These are phyloP conservation scores for Trichoderma erinaceum DNA, from an alignment of 495 filamentous ascomycete genomes.

Conservation along the genomic window DNA sequence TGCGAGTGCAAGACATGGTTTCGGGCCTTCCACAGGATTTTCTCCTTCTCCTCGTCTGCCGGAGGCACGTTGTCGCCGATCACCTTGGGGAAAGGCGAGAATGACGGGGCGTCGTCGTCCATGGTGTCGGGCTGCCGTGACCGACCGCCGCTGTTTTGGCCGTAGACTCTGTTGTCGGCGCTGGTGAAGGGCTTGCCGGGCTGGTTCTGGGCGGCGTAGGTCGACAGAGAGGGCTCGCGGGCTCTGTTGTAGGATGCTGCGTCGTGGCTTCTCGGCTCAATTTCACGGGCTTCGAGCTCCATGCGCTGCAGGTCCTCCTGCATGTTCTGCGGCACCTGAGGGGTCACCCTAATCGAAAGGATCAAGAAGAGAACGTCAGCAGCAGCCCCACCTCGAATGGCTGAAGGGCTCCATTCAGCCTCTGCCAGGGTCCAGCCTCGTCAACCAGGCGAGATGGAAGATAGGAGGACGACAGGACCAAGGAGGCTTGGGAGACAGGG, in stretches of 20 bases:
- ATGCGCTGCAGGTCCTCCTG: constrained; percentile 84
- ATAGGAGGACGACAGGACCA: constrained; percentile 1
- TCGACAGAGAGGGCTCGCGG: constrained; percentile 31
- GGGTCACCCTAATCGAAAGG: constrained; percentile 43
- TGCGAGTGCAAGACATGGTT: constrained; percentile 82
- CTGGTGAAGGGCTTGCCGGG: constrained; percentile 21
- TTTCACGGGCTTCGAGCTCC: constrained; percentile 66
- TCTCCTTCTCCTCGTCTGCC: constrained; percentile 89
- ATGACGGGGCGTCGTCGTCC: constrained; percentile 61
- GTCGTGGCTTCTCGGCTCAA: constrained; percentile 31
- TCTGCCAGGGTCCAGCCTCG: background rate
- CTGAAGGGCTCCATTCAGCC: constrained; percentile 10
- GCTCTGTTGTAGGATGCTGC: constrained; percentile 16
- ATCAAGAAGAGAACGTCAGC: constrained; percentile 14
- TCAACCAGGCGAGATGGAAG: constrained; percentile 9
- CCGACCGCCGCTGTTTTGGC: constrained; percentile 28
- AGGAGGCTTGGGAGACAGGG: constrained; percentile 5
- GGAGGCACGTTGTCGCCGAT: constrained; percentile 85
- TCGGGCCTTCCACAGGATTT: constrained; percentile 75
- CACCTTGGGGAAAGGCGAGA: constrained; percentile 87
- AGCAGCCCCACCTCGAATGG: constrained; percentile 12
- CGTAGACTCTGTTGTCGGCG: constrained; percentile 17
- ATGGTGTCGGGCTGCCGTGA: constrained; percentile 22
- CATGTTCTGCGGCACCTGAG: constrained; percentile 66
- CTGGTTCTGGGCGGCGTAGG: constrained; percentile 27